phyloP scores from a whole-genome alignment of 164 flowering plant genomes.

The Piper longum region DNA sequence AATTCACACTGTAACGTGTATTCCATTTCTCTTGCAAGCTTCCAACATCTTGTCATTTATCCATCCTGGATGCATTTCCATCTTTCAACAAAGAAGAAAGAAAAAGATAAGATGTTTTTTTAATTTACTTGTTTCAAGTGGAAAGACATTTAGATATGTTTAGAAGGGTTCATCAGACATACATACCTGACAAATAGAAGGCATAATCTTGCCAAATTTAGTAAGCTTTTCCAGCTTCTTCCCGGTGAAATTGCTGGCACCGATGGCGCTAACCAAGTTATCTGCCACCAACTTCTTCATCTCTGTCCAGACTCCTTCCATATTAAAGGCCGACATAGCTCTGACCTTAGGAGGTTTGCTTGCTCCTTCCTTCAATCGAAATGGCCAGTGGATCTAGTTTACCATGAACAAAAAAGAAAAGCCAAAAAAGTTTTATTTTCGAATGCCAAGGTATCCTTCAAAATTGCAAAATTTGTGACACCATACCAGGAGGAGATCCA shows the following conservation, averaged over 20 bases:
- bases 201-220: conserved; percentile 26
- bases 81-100: conserved; percentile 12
- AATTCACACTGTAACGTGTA: conserved; percentile 37
- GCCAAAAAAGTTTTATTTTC: no score
- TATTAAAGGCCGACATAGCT: conserved; percentile 36
- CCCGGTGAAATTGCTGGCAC: conserved; percentile 32
- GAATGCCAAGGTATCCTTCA: no score
- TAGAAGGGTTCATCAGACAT: no score
- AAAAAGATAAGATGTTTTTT: background rate
- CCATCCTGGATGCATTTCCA: conserved; percentile 79
- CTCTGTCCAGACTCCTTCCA: conserved; percentile 56
- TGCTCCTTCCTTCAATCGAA: conserved; percentile 35
- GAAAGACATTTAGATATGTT: background rate
- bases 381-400: conserved; percentile 48
- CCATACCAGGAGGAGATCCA: conserved; percentile 42
- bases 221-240: conserved; percentile 34
- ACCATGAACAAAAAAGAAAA: no score
- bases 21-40: conserved; percentile 35
- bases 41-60: conserved; percentile 54
- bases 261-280: conserved; percentile 33
- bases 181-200: conserved; percentile 45
- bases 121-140: background rate
- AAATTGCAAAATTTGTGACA: no score
- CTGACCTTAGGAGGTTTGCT: conserved; percentile 30
- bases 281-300: conserved; percentile 42